These are phyloP conservation scores for Deinandra increscens DNA, from an alignment of 129 eudicot genomes.

Conservation along the genomic window DNA sequence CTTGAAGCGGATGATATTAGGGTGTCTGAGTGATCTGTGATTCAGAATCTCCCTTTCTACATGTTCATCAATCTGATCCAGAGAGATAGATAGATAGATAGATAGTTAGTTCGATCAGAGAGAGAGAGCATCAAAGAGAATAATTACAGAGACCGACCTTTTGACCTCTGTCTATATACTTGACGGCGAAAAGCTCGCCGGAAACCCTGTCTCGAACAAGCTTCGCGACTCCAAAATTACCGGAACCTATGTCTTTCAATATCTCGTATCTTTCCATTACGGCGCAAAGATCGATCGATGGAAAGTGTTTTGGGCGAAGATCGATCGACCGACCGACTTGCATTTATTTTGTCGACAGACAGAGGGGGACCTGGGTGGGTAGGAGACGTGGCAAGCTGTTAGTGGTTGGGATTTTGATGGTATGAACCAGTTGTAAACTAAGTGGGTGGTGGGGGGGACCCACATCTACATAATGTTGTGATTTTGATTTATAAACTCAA, in stretches of 20 bases:
- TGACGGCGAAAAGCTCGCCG: slow-evolving; percentile 70
- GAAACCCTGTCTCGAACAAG: slow-evolving; percentile 63
- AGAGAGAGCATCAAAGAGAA: background rate
- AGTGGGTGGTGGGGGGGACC: slow-evolving; percentile 26
- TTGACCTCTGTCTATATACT: slow-evolving; percentile 75
- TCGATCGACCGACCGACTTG: slow-evolving; percentile 11
- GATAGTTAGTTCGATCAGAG: background rate
- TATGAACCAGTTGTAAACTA: slow-evolving; percentile 17
- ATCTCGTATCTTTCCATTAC: slow-evolving; percentile 69
- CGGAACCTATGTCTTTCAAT: slow-evolving; percentile 60
- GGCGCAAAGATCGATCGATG: slow-evolving; percentile 5
- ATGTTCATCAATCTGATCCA: slow-evolving; percentile 83
- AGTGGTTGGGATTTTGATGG: slow-evolving; percentile 28
- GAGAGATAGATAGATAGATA: too few relatives aligned
- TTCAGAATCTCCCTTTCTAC: slow-evolving; percentile 81
- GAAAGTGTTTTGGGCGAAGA: too few relatives aligned
- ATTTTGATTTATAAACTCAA: too few relatives aligned
- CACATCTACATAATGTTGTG: background rate
- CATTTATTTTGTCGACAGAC: background rate
- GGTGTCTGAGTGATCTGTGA: slow-evolving; percentile 70
- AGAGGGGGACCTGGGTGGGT: too few relatives aligned
- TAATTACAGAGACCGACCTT: slow-evolving; percentile 59
- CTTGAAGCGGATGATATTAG: slow-evolving; percentile 65
- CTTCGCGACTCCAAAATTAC: slow-evolving; percentile 78
- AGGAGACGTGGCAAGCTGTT: slow-evolving; percentile 33